A percentile compares a stretch with the other conserved stretches of the same genome.
Conservation (phyloP, 2,329 filamentous ascomycete genomes). For the Fusarium poae region DNA sequence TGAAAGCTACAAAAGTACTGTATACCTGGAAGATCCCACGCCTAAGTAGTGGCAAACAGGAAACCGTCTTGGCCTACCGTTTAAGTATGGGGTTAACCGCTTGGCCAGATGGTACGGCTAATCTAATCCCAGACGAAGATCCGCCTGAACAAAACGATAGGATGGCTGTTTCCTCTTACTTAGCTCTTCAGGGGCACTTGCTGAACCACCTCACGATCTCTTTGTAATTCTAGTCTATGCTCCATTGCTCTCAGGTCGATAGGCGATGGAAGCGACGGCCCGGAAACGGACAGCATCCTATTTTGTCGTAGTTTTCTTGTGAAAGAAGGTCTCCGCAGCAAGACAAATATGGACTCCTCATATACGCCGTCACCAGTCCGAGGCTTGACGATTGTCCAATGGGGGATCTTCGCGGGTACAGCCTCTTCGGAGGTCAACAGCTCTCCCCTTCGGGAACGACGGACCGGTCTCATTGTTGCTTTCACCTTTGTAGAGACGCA, state of each 20-base stretch:
- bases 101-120: conserved; percentile 30
- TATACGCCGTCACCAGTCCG: conserved; percentile 4
- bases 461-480: conserved; percentile 29
- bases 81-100: conserved; percentile 11
- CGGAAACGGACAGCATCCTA: conserved; percentile 23
- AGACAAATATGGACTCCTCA: conserved; percentile 5
- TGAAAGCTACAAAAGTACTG: conserved; percentile 1
- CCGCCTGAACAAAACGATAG: conserved; percentile 26
- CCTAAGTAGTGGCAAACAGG: conserved; percentile 12
- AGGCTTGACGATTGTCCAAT: conserved; percentile 30
- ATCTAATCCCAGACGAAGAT: conserved; percentile 24
- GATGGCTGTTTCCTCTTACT: conserved; percentile 22
- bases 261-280: conserved; percentile 43
- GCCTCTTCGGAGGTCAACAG: conserved; percentile 34
- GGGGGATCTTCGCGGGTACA: conserved; percentile 20
- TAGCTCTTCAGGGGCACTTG: conserved; percentile 23
- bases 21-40: conserved; percentile 1
- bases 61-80: conserved; percentile 1
- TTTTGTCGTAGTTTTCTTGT: conserved; percentile 17
- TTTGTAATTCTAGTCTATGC: conserved; percentile 10
- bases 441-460: conserved; percentile 30
- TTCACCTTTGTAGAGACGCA: conserved; percentile 8
- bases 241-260: conserved; percentile 17
- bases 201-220: conserved; percentile 23
- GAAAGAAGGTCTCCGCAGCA: conserved; percentile 1